Evolutionary conservation across 169 alveolate genomes (phyloP).

Genomic region (Hammondia hammondi): DNA sequence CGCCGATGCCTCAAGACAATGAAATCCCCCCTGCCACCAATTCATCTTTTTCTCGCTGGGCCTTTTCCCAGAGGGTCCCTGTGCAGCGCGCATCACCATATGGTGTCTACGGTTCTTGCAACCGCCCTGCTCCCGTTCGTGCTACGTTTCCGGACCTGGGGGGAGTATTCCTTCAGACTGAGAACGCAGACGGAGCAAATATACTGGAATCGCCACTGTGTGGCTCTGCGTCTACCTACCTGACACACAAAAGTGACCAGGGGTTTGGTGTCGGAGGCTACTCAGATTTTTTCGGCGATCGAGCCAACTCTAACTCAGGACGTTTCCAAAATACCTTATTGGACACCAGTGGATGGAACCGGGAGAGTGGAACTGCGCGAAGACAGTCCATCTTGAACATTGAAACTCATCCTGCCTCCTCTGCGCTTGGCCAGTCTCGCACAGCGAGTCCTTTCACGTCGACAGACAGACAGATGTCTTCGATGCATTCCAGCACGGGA

Average conservation of each 20-base stretch:
- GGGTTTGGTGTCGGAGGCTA: background rate
- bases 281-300: background rate
- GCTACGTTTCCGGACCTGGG: background rate
- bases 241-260: background rate
- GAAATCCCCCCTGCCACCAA: slow-evolving; percentile 14
- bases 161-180: background rate
- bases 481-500: background rate
- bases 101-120: background rate
- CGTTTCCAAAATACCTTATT: background rate
- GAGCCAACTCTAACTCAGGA: background rate
- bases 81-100: background rate
- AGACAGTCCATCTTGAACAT: background rate
- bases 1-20: background rate
- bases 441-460: background rate
- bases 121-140: background rate
- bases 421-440: background rate
- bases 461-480: background rate
- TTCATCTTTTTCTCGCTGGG: slow-evolving; percentile 37
- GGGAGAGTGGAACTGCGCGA: background rate
- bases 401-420: background rate
- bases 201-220: background rate
- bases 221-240: background rate
- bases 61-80: background rate
- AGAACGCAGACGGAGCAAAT: background rate
- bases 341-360: background rate